A percentile compares a stretch with the other conserved stretches of the same genome.
phyloP scores from a whole-genome alignment of 192 early-diverging fungal genomes.

The Mortierella claussenii region DNA sequence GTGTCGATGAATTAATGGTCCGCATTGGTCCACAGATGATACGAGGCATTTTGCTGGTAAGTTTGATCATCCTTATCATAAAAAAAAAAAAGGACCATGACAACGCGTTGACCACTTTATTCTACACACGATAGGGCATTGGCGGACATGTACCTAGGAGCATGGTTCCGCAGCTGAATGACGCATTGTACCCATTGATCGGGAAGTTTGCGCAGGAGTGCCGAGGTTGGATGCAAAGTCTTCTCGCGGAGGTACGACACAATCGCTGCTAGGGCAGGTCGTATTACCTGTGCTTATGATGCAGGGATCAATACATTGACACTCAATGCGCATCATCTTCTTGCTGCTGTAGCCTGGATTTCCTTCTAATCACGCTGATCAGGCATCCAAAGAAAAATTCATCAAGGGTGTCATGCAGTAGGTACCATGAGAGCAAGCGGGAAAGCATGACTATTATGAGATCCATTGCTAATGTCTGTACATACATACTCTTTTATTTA shows the following conservation, averaged over 20 bases:
- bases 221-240: conserved; percentile 56
- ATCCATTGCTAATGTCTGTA: background rate
- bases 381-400: conserved; percentile 60
- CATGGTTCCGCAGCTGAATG: conserved; percentile 61
- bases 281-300: no score
- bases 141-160: conserved; percentile 65
- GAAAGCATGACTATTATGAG: background rate
- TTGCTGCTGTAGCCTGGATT: conserved; percentile 61
- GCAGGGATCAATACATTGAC: no score
- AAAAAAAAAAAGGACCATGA: background rate
- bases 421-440: background rate
- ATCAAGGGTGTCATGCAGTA: conserved; percentile 64
- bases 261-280: no score
- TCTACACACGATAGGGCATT: conserved; percentile 44
- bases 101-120: background rate
- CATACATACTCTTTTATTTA: background rate
- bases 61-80: background rate
- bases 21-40: conserved; percentile 58
- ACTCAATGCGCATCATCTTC: no score
- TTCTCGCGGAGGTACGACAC: conserved; percentile 54
- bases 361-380: conserved; percentile 58
- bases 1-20: conserved; percentile 49
- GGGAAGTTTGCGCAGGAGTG: conserved; percentile 51
- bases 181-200: conserved; percentile 60
- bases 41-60: conserved; percentile 56